Percentiles rank a stretch among this genome's conserved stretches.
Evolutionary conservation across 371 early-diverging fungal species (phyloP).

Genomic region (Rhizopus sp.): DNA sequence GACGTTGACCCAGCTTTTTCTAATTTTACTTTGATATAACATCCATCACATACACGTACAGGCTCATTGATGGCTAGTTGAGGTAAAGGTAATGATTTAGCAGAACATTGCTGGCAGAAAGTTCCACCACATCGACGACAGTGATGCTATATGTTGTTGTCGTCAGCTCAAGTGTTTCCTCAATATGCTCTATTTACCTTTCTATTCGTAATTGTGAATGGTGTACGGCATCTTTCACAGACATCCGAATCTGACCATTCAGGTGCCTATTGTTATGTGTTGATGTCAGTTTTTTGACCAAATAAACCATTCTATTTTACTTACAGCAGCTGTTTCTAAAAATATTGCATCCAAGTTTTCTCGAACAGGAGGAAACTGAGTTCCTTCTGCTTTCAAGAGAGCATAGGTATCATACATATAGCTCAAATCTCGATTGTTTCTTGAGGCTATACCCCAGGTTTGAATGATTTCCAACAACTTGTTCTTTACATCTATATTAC

Average conservation of each 20-base stretch:
- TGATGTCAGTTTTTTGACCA: neutral
- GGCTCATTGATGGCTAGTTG: conserved; percentile 84
- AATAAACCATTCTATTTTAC: conserved; percentile 8
- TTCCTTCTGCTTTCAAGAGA: conserved; percentile 70
- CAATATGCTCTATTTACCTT: conserved; percentile 51
- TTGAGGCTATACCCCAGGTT: conserved; percentile 86
- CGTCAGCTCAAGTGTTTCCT: neutral
- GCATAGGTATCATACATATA: conserved; percentile 79
- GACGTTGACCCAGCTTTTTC: conserved; percentile 28
- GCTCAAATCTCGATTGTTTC: conserved; percentile 68
- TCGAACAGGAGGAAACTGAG: conserved; percentile 56
- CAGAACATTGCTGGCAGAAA: conserved; percentile 90
- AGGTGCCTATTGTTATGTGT: conserved; percentile 69
- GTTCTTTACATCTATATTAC: conserved; percentile 74
- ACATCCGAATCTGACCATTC: conserved; percentile 94
- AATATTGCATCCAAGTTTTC: conserved; percentile 56
- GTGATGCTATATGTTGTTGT: conserved; percentile 68
- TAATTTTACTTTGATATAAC: conserved; percentile 71
- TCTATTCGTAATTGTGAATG: conserved; percentile 90
- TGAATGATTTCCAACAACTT: conserved; percentile 79
- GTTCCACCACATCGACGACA: conserved; percentile 95
- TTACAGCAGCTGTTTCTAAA: conserved; percentile 73
- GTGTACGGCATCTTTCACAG: conserved; percentile 89
- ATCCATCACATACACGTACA: conserved; percentile 94
- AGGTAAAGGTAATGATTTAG: conserved; percentile 79